Conservation (phyloP, 1,139 yeast genomes). For the Barnettozyma hawaiiensis region DNA sequence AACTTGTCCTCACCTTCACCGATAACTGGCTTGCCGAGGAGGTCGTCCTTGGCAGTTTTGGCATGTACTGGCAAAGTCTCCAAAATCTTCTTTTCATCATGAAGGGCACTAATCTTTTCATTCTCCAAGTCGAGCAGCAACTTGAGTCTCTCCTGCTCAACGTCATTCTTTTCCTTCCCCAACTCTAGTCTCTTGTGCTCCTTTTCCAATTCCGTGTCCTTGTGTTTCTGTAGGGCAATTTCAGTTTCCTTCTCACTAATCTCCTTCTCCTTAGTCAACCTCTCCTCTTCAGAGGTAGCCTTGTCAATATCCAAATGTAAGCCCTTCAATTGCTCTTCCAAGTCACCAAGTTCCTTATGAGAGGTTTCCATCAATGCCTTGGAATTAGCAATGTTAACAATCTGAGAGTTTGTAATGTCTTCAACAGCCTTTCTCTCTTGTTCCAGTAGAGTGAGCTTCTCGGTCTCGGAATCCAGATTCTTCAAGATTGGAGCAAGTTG, state of each 20-base stretch:
- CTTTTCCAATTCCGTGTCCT: constrained; percentile 23
- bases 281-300: constrained; percentile 25
- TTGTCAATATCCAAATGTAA: constrained; percentile 26
- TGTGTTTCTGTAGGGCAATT: constrained; percentile 19
- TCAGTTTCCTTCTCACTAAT: constrained; percentile 25
- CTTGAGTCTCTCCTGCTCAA: constrained; percentile 27
- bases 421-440: constrained; percentile 25
- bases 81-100: constrained; percentile 26
- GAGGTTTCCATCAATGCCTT: constrained; percentile 21
- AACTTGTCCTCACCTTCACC: constrained; percentile 16
- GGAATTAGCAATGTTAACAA: constrained; percentile 22
- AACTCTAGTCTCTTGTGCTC: constrained; percentile 22
- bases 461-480: constrained; percentile 19
- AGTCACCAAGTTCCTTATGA: constrained; percentile 19
- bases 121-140: constrained; percentile 24
- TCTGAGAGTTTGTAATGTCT: constrained; percentile 22
- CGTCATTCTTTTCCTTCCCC: constrained; percentile 24
- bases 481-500: constrained; percentile 25
- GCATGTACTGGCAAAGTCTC: constrained; percentile 25
- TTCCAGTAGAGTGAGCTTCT: constrained; percentile 21
- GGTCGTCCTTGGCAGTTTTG: too few species aligned
- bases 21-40: constrained; percentile 12
- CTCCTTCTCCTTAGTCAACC: constrained; percentile 27
- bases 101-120: constrained; percentile 23
- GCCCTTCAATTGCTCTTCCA: constrained; percentile 23